Evolutionary conservation across 1,139 yeast species (phyloP).

Genomic region (Saccharomyces hybrid): DNA sequence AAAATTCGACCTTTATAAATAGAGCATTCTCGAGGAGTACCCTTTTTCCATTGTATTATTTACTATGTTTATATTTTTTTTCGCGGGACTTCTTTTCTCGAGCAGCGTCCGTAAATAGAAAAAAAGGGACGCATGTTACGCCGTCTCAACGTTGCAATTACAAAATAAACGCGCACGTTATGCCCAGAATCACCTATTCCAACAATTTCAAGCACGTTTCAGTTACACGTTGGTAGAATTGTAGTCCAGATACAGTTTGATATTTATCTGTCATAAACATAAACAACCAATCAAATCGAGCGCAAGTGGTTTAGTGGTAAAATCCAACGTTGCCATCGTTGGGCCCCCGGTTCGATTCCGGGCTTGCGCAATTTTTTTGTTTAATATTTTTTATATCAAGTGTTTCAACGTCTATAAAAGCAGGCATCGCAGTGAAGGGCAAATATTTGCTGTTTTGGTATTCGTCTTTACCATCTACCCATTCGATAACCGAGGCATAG

Average conservation of each 20-base stretch:
- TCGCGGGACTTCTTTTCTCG: background rate
- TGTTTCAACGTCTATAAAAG: too few species aligned
- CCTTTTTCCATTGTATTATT: background rate
- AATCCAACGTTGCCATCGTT: constrained; percentile 6
- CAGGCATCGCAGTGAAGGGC: too few species aligned
- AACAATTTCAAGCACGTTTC: too few species aligned
- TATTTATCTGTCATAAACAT: background rate
- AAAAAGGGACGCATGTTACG: background rate
- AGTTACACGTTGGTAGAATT: too few species aligned
- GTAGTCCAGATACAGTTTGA: too few species aligned
- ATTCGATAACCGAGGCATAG: too few species aligned
- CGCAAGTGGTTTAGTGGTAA: constrained; percentile 9
- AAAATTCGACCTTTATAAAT: background rate
- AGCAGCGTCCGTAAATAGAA: background rate
- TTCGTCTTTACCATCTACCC: too few species aligned
- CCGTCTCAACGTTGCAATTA: background rate
- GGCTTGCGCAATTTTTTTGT: constrained; percentile 37
- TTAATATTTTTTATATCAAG: too few species aligned
- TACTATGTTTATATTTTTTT: background rate
- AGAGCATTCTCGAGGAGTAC: background rate
- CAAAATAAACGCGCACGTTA: background rate
- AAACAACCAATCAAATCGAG: background rate
- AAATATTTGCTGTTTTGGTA: background rate
- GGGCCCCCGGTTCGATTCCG: constrained; percentile 51
- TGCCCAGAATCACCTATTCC: too few species aligned